Evolutionary conservation across 192 early-diverging fungal genomes (phyloP), one percentile per base, ranked within the genome.

Genomic region (Podila epicladia): DNA sequence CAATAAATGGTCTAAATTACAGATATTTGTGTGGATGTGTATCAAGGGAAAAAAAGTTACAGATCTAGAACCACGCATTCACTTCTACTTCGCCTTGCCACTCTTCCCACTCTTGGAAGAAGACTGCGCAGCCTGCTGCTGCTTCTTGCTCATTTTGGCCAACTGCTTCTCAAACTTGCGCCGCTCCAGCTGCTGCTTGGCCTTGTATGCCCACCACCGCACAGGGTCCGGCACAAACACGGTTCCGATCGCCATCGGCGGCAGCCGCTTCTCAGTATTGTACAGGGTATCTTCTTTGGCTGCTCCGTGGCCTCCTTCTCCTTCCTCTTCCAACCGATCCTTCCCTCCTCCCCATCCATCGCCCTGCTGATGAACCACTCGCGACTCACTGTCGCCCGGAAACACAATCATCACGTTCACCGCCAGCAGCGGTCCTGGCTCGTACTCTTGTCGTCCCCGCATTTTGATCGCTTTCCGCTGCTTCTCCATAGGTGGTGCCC

Each of bases 371-470:
- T 51, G 37, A 33, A 38, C 26, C 37, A 9, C 58, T 38, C 35
- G 17, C 9, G 26, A 26, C 41, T 13, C 31, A 61, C 29, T 32
- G 69, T 80, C 77, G 3, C 77, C 77, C 4, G 77, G 77, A 28
- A 80, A 80, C 28, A 73, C 77, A 31, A 80, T 73, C 57, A 80
- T 20, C 17, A 80, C 77, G 28, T 80, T 80, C 62, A 80, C 29
- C 2, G 69, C 77, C 45, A 80, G 12, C n/a, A 80, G 59, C 2
- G 77, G 77, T 20, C 77, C 77, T 15, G 77, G 67, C 53, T 80
- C 77, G 20, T 72, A 80, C 45, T 65, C 77, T 33, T 73, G 62
- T 28, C 50, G 64, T 13, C 59, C 71, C 31, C 70, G 49, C 50
- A 58, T 64, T 29, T 59, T 38, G 31, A 31, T 29, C 13, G 9